phyloP scores from a whole-genome alignment of 2,329 filamentous ascomycete species.

The Nannizzia gypsea region DNA sequence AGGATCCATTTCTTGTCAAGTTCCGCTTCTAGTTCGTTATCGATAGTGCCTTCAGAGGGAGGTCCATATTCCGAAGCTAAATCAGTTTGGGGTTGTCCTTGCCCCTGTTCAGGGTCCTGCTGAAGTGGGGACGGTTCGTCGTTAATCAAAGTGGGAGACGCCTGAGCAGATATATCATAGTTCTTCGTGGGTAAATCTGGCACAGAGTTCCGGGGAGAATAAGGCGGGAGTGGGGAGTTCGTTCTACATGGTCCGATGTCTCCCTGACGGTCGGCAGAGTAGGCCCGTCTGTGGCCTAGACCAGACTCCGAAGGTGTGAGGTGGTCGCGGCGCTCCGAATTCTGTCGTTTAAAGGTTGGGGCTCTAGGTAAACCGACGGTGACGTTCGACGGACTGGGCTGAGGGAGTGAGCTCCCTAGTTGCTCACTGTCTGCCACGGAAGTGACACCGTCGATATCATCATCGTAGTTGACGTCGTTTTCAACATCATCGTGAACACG shows the following conservation, averaged over 20 bases:
- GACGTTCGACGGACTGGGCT: constrained; percentile 34
- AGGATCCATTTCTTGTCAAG: constrained; percentile 86
- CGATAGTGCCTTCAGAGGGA: constrained; percentile 20
- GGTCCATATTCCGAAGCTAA: constrained; percentile 14
- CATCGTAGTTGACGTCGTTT: background rate
- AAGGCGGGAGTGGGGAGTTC: constrained; percentile 28
- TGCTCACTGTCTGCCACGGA: background rate
- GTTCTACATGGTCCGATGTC: constrained; percentile 35
- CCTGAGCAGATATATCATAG: background rate
- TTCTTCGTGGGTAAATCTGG: constrained; percentile 32
- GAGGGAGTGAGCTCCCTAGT: background rate
- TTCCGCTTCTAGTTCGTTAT: constrained; percentile 39
- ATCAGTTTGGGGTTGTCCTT: background rate
- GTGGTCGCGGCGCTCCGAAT: constrained; percentile 65
- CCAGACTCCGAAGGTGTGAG: constrained; percentile 52
- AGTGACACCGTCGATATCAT: background rate
- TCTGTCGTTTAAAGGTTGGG: constrained; percentile 69
- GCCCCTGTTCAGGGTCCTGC: background rate
- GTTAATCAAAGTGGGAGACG: background rate
- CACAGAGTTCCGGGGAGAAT: constrained; percentile 27
- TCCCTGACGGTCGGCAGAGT: constrained; percentile 44
- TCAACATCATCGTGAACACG: background rate
- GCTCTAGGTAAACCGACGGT: constrained; percentile 65
- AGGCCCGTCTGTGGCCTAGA: constrained; percentile 50
- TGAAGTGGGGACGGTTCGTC: background rate